Conservation (phyloP, 306 rosid species). For the Begonia masoniana region DNA sequence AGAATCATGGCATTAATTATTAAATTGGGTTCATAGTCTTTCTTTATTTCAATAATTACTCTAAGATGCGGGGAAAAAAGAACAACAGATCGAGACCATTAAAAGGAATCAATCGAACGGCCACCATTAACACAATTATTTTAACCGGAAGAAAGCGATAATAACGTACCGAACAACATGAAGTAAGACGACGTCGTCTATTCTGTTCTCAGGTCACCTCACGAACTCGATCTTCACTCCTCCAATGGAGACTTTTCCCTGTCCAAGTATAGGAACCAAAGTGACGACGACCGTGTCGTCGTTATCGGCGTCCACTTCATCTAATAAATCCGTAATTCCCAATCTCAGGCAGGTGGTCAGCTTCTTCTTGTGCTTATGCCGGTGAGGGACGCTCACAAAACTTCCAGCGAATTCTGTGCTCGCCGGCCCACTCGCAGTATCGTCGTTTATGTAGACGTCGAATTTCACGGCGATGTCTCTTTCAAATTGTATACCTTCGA, state of each 20-base stretch:
- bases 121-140: no score
- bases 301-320: conserved; percentile 61
- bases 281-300: conserved; percentile 62
- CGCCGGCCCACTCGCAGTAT: conserved; percentile 16
- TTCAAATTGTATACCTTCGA: conserved; percentile 43
- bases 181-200: no score
- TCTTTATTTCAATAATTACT: no score
- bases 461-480: conserved; percentile 31
- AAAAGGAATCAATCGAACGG: no score
- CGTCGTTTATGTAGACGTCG: conserved; percentile 68
- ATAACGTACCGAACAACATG: no score
- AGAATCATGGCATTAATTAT: no score
- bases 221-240: conserved; percentile 38
- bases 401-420: conserved; percentile 78
- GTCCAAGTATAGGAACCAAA: conserved; percentile 49
- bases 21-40: no score
- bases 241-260: conserved; percentile 25
- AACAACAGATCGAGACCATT: no score
- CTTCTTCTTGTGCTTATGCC: conserved; percentile 26
- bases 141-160: no score
- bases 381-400: conserved; percentile 66
- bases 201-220: no score
- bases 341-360: conserved; percentile 29
- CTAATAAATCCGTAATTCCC: conserved; percentile 53
- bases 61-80: no score